Evolutionary conservation across 164 flowering plant genomes (phyloP).

Genomic region (Tetrastigma voinierianum): DNA sequence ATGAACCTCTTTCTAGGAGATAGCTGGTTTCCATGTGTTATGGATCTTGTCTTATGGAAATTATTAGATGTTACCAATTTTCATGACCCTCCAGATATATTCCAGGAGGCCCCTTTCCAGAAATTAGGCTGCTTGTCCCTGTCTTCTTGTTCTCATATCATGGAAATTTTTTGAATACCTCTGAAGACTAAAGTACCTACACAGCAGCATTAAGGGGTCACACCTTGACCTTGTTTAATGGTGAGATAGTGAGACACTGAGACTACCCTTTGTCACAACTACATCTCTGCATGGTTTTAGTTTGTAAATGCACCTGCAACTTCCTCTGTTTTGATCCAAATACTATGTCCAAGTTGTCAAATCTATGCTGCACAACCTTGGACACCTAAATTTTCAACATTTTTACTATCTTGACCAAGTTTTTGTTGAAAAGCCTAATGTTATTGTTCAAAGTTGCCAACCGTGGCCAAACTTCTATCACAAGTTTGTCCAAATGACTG

Average conservation of each 20-base stretch:
- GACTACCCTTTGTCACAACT: no score
- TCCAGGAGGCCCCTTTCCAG: neutral
- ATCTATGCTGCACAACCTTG: neutral
- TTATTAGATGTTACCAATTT: no score
- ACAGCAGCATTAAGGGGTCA: no score
- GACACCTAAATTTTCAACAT: neutral
- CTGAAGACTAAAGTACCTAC: no score
- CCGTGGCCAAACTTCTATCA: neutral
- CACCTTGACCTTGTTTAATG: no score
- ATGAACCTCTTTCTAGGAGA: no score
- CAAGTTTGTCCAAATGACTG: no score
- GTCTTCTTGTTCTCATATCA: neutral
- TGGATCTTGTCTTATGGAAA: no score
- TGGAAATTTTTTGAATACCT: neutral
- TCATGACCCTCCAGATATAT: no score
- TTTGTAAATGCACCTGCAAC: neutral
- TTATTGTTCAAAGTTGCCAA: neutral
- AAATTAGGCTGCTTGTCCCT: neutral
- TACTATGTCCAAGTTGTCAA: neutral
- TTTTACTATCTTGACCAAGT: neutral
- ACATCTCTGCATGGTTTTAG: neutral
- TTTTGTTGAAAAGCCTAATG: neutral
- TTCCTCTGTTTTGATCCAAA: neutral
- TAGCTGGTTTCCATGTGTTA: no score
- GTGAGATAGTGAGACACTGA: no score